Conservation (phyloP, 2,329 filamentous ascomycete species). For the Helotiales sp. region DNA sequence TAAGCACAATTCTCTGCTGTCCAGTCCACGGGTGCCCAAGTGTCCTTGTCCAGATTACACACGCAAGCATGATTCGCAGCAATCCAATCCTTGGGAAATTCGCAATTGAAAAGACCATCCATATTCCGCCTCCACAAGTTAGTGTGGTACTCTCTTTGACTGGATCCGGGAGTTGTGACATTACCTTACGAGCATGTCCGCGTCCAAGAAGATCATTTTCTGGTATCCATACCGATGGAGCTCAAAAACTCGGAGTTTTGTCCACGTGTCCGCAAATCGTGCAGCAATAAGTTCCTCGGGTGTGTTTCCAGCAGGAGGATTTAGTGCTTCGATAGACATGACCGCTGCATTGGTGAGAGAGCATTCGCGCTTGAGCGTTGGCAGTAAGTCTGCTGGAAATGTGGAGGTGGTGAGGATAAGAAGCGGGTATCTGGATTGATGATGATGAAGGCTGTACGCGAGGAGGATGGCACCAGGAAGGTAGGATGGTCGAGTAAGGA, state of each 20-base stretch:
- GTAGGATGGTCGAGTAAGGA: constrained; percentile 80
- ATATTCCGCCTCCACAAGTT: constrained; percentile 75
- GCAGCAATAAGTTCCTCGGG: constrained; percentile 63
- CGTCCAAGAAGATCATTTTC: constrained; percentile 77
- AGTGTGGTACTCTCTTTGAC: no score
- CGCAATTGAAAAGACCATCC: constrained; percentile 82
- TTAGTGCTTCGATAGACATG: constrained; percentile 67
- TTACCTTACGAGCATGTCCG: constrained; percentile 84
- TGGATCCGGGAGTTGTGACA: no score
- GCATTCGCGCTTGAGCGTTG: constrained; percentile 55
- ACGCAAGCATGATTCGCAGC: constrained; percentile 80
- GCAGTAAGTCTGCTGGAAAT: constrained; percentile 55
- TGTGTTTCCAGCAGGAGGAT: constrained; percentile 57
- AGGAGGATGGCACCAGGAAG: constrained; percentile 78
- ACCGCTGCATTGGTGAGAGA: constrained; percentile 67
- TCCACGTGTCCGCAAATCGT: constrained; percentile 86
- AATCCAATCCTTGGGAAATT: constrained; percentile 69
- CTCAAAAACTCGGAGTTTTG: constrained; percentile 76
- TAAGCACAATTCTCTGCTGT: constrained; percentile 55
- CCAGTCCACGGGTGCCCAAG: constrained; percentile 76
- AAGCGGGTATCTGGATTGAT: constrained; percentile 69
- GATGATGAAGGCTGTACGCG: constrained; percentile 67
- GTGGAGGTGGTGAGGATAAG: constrained; percentile 77
- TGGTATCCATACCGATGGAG: constrained; percentile 64
- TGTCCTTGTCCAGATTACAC: constrained; percentile 74